Evolutionary conservation across 202 grass and related monocot genomes (phyloP).

Genomic region (Eragrostis tef): DNA sequence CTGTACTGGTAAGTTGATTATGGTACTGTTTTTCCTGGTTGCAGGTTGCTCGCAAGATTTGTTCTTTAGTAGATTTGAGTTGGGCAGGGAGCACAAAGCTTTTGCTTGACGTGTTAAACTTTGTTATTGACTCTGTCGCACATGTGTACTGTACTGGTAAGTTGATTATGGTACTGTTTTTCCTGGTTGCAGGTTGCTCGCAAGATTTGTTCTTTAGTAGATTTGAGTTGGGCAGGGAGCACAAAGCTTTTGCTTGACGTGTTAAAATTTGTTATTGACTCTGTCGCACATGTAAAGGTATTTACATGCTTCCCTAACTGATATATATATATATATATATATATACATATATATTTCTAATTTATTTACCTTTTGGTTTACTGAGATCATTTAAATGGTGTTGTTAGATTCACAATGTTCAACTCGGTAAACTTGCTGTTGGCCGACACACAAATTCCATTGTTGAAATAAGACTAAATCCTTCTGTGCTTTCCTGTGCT

Average conservation of each 20-base stretch:
- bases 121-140: conserved; percentile 46
- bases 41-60: conserved; percentile 71
- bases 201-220: conserved; percentile 66
- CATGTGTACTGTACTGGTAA: conserved; percentile 25
- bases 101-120: conserved; percentile 54
- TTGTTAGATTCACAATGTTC: not conserved
- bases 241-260: conserved; percentile 53
- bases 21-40: conserved; percentile 24
- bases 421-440: conserved; percentile 2
- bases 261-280: conserved; percentile 45
- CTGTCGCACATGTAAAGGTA: conserved; percentile 64
- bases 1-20: conserved; percentile 8
- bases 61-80: conserved; percentile 59
- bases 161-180: conserved; percentile 27
- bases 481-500: not conserved
- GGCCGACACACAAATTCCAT: not conserved
- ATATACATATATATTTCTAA: too few relatives aligned
- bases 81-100: conserved; percentile 55
- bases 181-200: conserved; percentile 58
- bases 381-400: not conserved
- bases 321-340: not conserved
- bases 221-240: conserved; percentile 59
- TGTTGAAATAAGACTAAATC: not conserved
- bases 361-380: conserved; percentile 4
- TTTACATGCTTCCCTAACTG: conserved; percentile 24